Percentiles rank a stretch among this genome's conserved stretches.
Evolutionary conservation across 2,329 filamentous ascomycete genomes (phyloP).

Genomic region (Cercospora canescens): DNA sequence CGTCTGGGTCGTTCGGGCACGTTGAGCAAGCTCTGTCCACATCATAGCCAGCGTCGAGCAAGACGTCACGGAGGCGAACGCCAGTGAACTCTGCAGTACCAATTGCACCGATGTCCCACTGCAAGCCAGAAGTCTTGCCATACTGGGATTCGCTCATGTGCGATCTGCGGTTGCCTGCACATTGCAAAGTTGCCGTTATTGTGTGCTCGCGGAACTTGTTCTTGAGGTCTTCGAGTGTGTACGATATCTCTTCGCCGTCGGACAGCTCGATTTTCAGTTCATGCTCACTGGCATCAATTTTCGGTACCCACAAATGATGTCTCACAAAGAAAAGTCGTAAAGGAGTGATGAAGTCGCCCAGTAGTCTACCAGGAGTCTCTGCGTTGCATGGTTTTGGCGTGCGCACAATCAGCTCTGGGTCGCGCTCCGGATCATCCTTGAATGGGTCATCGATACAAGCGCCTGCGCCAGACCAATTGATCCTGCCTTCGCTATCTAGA

Average conservation of each 20-base stretch:
- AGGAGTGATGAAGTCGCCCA: constrained; percentile 57
- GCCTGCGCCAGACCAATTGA: constrained; percentile 20
- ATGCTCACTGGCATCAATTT: constrained; percentile 47
- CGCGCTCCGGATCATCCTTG: constrained; percentile 53
- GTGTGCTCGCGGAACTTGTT: constrained; percentile 52
- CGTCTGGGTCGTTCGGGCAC: constrained; percentile 33
- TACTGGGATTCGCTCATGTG: constrained; percentile 53
- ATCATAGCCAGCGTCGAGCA: constrained; percentile 56
- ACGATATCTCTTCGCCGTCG: constrained; percentile 55
- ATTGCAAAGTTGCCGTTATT: constrained; percentile 60
- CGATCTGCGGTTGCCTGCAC: constrained; percentile 59
- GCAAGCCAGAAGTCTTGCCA: constrained; percentile 56
- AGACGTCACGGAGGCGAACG: constrained; percentile 56
- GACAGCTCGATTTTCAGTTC: constrained; percentile 56
- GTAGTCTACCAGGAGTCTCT: constrained; percentile 55
- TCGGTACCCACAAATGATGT: constrained; percentile 65
- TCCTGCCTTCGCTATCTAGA: constrained; percentile 55
- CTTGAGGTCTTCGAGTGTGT: constrained; percentile 57
- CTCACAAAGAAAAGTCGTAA: constrained; percentile 60
- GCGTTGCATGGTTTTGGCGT: constrained; percentile 62
- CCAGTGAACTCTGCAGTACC: constrained; percentile 62
- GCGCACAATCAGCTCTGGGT: constrained; percentile 53
- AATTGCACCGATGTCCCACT: constrained; percentile 61
- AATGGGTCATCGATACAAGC: constrained; percentile 63
- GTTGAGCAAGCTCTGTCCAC: constrained; percentile 30